Evolutionary conservation across 176 grass and related monocot genomes (phyloP), one percentile per base, ranked within the genome.

Genomic region (Stipa capillata): DNA sequence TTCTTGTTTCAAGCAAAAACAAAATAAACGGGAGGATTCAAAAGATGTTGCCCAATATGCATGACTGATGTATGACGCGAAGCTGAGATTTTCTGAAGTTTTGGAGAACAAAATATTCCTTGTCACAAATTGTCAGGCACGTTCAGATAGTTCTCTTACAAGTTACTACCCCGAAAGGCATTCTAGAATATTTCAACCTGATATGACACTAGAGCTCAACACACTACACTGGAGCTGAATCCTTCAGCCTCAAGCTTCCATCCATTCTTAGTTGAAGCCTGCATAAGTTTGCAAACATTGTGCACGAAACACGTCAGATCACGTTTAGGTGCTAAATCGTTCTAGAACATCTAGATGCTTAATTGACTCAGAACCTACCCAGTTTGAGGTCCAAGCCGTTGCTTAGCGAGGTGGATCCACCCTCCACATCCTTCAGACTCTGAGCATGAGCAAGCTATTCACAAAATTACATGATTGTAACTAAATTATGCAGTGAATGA

Each of bases 361-460:
- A 52, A 36, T 32, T 59, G 5, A 53, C 2, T 76, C 10, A 20
- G 32, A n/a, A 61, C 67, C 1, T 58, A 94, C 94, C 91, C 17
- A 94, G 72, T 77, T 94, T 97, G 68, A 97, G 91, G 35, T 97
- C 94, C 66, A 97, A 62, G 4, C 85, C 85, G 40, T 82, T 84
- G 68, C 25, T 85, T 16, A 84, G 77, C 41, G 89, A 90, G 43
- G 79, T 67, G 11, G 82, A 84, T 21, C 79, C 79, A 21, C 60
- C 87, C 43, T 86, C 85, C 43, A 77, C 80, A 16, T 76, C 77
- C 33, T 85, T 92, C 10, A 88, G 37, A 34, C 63, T 88, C 83
- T 94, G 79, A 28, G 76, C 77, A 58, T 90, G 84, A 82, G 91
- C 79, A 70, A 97, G 72, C 94, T 94, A 76, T 57, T 33, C 21